These are phyloP conservation scores for Rhinocladiella mackenziei DNA, from an alignment of 2,329 filamentous ascomycete species.

Conservation along the genomic window DNA sequence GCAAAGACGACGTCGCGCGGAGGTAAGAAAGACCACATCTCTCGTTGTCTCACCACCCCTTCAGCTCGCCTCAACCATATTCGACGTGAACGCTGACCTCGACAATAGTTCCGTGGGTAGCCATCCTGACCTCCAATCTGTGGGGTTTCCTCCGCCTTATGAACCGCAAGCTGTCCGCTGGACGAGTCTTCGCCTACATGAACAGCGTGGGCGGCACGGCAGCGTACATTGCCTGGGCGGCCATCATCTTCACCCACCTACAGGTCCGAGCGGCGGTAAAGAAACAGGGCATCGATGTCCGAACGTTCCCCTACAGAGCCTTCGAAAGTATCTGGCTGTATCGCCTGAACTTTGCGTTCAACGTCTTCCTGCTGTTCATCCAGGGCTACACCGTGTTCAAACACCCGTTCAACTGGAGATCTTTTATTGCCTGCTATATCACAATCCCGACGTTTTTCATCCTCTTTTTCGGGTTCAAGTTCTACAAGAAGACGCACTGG, in stretches of 20 bases:
- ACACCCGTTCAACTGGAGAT: conserved; percentile 3
- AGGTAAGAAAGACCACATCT: conserved; percentile 2
- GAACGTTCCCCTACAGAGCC: conserved; percentile 40
- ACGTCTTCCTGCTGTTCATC: conserved; percentile 60
- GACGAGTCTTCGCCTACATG: conserved; percentile 38
- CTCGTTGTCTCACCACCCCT: no score
- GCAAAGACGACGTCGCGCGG: background rate
- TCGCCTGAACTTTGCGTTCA: conserved; percentile 52
- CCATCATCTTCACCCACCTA: conserved; percentile 46
- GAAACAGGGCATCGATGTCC: conserved; percentile 38
- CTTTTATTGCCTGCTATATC: conserved; percentile 10
- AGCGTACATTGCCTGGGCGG: conserved; percentile 50
- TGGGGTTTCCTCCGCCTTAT: conserved; percentile 40
- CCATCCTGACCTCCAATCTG: conserved; percentile 9
- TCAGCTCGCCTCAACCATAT: no score
- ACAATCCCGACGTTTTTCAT: conserved; percentile 6
- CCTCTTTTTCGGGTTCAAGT: conserved; percentile 42
- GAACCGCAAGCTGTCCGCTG: conserved; percentile 1
- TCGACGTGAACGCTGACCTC: no score
- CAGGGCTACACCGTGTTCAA: conserved; percentile 53
- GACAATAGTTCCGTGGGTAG: conserved; percentile 3
- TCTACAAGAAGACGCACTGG: conserved; percentile 33
- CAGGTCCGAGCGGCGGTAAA: conserved; percentile 43
- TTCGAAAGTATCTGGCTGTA: conserved; percentile 6
- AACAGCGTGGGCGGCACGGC: conserved; percentile 47